Conservation (phyloP, 768 basidiomycete genomes). For the Leccinum rimulosum region DNA sequence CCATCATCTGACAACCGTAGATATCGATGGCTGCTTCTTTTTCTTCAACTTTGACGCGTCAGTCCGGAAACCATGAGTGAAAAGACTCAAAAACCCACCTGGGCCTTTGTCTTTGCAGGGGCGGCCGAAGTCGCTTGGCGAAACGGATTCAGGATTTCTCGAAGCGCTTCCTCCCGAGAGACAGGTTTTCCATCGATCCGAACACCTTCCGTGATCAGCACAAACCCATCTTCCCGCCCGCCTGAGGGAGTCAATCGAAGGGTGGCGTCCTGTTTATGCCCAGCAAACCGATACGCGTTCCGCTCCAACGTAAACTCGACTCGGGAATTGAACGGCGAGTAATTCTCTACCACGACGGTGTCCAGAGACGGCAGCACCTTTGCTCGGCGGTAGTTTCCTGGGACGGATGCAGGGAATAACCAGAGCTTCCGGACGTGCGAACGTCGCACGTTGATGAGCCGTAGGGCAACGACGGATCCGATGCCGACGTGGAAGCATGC, state of each 20-base stretch:
- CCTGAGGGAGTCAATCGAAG: conserved; percentile 17
- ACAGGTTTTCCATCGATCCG: conserved; percentile 24
- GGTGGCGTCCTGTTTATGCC: conserved; percentile 18
- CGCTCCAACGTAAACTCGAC: conserved; percentile 26
- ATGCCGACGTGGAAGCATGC: conserved; percentile 28
- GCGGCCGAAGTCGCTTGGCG: neutral
- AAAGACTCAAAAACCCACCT: conserved; percentile 11
- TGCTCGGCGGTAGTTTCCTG: conserved; percentile 19
- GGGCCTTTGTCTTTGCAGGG: conserved; percentile 15
- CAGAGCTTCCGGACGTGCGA: conserved; percentile 31
- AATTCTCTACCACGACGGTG: conserved; percentile 26
- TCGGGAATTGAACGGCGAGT: conserved; percentile 19
- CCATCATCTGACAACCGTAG: conserved; percentile 6
- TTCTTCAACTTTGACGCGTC: conserved; percentile 17
- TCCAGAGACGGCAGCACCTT: conserved; percentile 22
- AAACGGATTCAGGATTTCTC: conserved; percentile 21
- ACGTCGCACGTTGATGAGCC: conserved; percentile 26
- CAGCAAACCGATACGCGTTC: conserved; percentile 21
- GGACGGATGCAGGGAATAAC: conserved; percentile 28
- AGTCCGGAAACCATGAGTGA: conserved; percentile 1
- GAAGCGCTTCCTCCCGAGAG: conserved; percentile 19
- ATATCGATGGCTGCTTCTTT: conserved; percentile 10
- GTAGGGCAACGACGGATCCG: conserved; percentile 28
- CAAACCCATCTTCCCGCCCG: conserved; percentile 20
- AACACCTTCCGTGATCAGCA: conserved; percentile 24